Base-by-base conservation (phyloP, 2,329 filamentous ascomycete species). In the Aspergillus pseudonomiae region DNA sequence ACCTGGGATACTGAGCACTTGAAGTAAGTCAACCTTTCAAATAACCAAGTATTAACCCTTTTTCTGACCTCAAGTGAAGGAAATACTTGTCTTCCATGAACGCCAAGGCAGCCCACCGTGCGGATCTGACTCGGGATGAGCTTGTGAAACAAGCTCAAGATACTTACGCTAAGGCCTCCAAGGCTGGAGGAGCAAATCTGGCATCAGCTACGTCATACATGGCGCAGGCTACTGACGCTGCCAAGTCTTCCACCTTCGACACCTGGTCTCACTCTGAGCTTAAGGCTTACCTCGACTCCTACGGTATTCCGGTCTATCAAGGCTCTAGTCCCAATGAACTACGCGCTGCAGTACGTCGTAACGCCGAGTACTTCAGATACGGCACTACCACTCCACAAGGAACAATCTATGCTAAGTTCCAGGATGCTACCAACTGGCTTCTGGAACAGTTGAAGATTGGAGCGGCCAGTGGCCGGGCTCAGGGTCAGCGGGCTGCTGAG, bases 201-300 rank as follows among this genome's bases (percentile, higher is more conserved):
- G 90, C 90, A 19, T 90, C 90, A 3, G 88, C 88, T 11, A 94
- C 91, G 10, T 90, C 86, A 60, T 91, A 91, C 71, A 81, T 94
- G 3, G 80, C 89, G 11, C 81, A 87, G 63, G 87, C 88, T 32
- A 92, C 91, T 5, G 85, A 85, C 62, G 74, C 85, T 11, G 89
- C 84, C 55, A 93, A 92, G 81, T 82, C 87, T 55, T 83, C 78
- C 28, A 82, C 86, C 1, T 94, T 94, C 67, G 88, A 93, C 59
- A 86, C 86, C 0, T 94, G 91, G 91, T 90, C 83, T 28, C 81
- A 84, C 57, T 85, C 83, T 46, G 90, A 94, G 30, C 82, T 95
- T 65, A 94, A 94, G 83, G 81, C 86, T 1, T 94, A 94, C 73
- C 85, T 94, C 7, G 91, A 94, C 74, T 90, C 88, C 65, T 94